Percentiles rank a stretch among this genome's conserved stretches.
Evolutionary conservation across 495 filamentous ascomycete genomes (phyloP).

Genomic region (Penicillium fimorum): DNA sequence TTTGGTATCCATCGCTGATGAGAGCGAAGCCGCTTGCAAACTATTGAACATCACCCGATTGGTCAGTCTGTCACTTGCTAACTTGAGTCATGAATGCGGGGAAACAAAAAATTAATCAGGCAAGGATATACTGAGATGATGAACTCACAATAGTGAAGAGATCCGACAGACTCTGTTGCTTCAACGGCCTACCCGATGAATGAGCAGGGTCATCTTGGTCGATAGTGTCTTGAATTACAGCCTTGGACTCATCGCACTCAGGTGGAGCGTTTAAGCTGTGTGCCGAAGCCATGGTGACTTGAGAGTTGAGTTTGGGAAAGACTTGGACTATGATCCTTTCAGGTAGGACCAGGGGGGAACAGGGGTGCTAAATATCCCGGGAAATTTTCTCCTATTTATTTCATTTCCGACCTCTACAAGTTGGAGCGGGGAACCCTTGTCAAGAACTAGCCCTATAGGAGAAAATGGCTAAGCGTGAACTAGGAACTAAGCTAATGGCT

Average conservation of each 20-base stretch:
- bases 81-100: not conserved
- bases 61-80: not conserved
- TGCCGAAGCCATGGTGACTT: not conserved
- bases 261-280: constrained; percentile 1
- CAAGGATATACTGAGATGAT: not conserved
- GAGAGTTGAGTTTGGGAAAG: not conserved
- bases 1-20: constrained; percentile 55
- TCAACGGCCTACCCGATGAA: constrained; percentile 29
- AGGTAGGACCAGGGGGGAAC: not conserved
- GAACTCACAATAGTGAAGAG: constrained; percentile 45
- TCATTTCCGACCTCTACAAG: not conserved
- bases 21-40: constrained; percentile 50
- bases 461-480: not conserved
- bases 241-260: not conserved
- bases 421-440: not conserved
- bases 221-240: not conserved
- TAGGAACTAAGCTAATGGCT: constrained; percentile 3
- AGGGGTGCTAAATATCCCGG: not conserved
- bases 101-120: not conserved
- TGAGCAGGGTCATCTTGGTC: not conserved
- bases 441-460: not conserved
- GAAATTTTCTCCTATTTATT: not conserved
- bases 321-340: not conserved
- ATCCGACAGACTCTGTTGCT: constrained; percentile 44
- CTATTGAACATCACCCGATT: constrained; percentile 12